phyloP scores from a whole-genome alignment of 1,139 yeast species.

The Yamadazyma aaseri region DNA sequence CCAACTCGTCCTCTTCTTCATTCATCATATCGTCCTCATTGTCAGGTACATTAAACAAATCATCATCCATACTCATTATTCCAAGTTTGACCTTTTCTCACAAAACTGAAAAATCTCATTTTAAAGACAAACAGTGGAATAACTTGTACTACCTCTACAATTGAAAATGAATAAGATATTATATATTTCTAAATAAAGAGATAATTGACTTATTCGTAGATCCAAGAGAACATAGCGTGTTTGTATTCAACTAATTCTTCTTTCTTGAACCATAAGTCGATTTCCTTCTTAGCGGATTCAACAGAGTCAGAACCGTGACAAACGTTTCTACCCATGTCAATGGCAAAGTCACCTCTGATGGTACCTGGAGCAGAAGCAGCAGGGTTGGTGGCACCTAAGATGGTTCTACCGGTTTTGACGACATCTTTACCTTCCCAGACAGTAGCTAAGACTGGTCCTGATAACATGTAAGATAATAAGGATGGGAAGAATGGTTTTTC shows the following conservation, averaged over 20 bases:
- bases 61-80: conserved; percentile 19
- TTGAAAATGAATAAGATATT: not conserved
- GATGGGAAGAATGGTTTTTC: conserved; percentile 97
- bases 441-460: conserved; percentile 98
- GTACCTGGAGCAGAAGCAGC: conserved; percentile 97
- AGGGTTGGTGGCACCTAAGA: conserved; percentile 99
- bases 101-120: no score
- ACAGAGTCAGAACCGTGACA: conserved; percentile 99
- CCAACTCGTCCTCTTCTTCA: conserved; percentile 21
- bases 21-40: conserved; percentile 24
- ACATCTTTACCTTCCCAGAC: conserved; percentile 99
- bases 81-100: conserved; percentile 1
- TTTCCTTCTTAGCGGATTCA: conserved; percentile 96
- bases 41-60: conserved; percentile 21
- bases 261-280: conserved; percentile 95
- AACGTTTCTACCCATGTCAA: conserved; percentile 99
- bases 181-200: not conserved
- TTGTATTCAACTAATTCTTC: conserved; percentile 95
- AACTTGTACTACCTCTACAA: not conserved
- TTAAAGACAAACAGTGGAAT: no score
- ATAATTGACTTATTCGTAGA: conserved; percentile 69
- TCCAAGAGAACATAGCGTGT: conserved; percentile 81
- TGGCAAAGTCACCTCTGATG: conserved; percentile 96
- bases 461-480: conserved; percentile 91
- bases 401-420: conserved; percentile 97